Evolutionary conservation across 257 asterid genomes (phyloP), one percentile per base, ranked within the genome.

Genomic region (Paulownia fortunei): DNA sequence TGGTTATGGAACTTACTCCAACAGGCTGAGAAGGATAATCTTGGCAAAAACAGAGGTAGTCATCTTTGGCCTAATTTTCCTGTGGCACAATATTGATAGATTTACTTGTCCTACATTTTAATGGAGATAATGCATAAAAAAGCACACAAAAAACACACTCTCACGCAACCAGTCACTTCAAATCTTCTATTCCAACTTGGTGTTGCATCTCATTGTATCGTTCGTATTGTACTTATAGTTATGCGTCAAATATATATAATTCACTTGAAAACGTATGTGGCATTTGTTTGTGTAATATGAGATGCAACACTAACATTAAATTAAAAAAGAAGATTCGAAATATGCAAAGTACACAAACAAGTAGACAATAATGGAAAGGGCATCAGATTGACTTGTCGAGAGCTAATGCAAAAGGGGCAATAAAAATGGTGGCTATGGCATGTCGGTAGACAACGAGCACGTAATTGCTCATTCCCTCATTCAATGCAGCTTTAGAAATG

Each of bases 11-110:
- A 83, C 96, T 87, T 83, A 90, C 96, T 90, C 96, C 39, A 90
- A 79, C 47, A 90, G 73, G 83, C 92, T 68, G 62, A 90, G 87
- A 54, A 88, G 74, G 59, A 87, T 23, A 58, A 90, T 56, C 72
- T 90, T 90, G 63, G 60, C 79, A 67, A 90, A 90, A 65, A 84
- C 81, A 41, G 91, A 70, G 70, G 65, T 61, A 1, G 92, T 90
- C 96, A 90, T 88, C 85, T 76, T 88, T 24, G 96, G 96, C 77
- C 96, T 83, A 72, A 72, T 32, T 86, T 90, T 90, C 88, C 96
- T 90, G 88, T 74, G 36, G 51, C 75, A 81, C 41, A 69, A 74
- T 7, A 66, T 49, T 26, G 5, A 18, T 58, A 54, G 13, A n/a
- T 30, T 65, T 15, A 15, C 26, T 47, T 58, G 19, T 55, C 39